phyloP scores from a whole-genome alignment of 2,329 filamentous ascomycete species.

The Apiospora saccharicola region DNA sequence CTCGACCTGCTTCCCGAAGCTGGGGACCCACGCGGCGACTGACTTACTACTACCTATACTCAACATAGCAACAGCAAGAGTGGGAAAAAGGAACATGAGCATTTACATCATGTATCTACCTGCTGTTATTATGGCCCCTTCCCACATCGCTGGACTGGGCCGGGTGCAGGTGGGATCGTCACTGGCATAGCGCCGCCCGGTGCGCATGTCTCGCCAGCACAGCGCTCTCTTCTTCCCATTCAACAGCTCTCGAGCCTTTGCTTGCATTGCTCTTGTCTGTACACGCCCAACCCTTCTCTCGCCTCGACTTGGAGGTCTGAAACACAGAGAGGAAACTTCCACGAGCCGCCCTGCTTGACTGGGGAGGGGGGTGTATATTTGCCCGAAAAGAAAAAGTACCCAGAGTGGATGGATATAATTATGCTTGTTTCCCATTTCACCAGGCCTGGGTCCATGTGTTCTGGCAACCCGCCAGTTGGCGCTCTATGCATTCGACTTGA shows the following conservation, averaged over 20 bases:
- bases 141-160: neutral
- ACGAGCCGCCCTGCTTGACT: neutral
- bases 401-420: neutral
- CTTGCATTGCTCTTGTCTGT: neutral
- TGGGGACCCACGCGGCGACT: constrained; percentile 17
- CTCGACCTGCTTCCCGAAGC: constrained; percentile 16
- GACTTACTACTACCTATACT: neutral
- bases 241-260: neutral
- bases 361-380: neutral
- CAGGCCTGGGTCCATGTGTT: neutral
- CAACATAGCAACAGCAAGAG: neutral
- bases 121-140: neutral
- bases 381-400: neutral
- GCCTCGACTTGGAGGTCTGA: constrained; percentile 4
- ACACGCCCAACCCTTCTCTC: neutral
- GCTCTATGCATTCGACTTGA: constrained; percentile 19
- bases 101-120: neutral
- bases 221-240: neutral
- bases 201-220: constrained; percentile 16
- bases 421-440: constrained; percentile 8
- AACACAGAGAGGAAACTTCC: constrained; percentile 6
- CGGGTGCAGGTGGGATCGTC: constrained; percentile 10
- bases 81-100: constrained; percentile 15
- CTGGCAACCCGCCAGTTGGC: constrained; percentile 8
- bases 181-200: constrained; percentile 5